These are phyloP conservation scores for Trametes cingulata DNA, from an alignment of 768 basidiomycete species.

Conservation along the genomic window DNA sequence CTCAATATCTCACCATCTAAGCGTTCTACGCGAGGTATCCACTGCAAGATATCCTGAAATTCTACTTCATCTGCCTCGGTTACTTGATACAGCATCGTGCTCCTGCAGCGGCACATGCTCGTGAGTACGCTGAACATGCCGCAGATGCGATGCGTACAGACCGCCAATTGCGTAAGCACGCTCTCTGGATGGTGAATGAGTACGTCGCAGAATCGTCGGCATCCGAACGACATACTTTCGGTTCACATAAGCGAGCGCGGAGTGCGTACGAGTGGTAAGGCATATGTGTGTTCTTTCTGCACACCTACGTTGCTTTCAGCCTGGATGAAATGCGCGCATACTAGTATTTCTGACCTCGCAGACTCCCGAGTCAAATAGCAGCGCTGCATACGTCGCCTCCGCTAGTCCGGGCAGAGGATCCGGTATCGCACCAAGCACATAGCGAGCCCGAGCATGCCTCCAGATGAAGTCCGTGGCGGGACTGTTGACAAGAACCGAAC, in stretches of 20 bases:
- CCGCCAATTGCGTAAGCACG: not conserved
- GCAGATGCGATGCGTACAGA: not conserved
- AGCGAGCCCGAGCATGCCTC: conserved; percentile 49
- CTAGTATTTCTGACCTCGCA: conserved; percentile 49
- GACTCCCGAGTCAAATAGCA: conserved; percentile 56
- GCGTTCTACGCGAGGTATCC: conserved; percentile 19
- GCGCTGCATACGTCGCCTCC: conserved; percentile 63
- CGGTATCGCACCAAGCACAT: conserved; percentile 39
- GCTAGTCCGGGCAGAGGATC: conserved; percentile 45
- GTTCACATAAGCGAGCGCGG: conserved; percentile 46
- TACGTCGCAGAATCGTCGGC: no score
- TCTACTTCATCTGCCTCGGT: not conserved
- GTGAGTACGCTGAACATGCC: no score
- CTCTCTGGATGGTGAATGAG: not conserved
- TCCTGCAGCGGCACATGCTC: not conserved
- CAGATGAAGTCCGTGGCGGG: conserved; percentile 55
- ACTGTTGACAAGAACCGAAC: conserved; percentile 47
- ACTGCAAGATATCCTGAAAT: conserved; percentile 16
- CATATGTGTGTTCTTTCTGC: conserved; percentile 37
- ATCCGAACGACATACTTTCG: conserved; percentile 29
- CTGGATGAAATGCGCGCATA: not conserved
- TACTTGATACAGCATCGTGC: not conserved
- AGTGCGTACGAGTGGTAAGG: conserved; percentile 52
- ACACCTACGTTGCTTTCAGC: conserved; percentile 33
- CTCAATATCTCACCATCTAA: not conserved